Evolutionary conservation across 306 rosid genomes (phyloP).

Genomic region (Dryas octopetala): DNA sequence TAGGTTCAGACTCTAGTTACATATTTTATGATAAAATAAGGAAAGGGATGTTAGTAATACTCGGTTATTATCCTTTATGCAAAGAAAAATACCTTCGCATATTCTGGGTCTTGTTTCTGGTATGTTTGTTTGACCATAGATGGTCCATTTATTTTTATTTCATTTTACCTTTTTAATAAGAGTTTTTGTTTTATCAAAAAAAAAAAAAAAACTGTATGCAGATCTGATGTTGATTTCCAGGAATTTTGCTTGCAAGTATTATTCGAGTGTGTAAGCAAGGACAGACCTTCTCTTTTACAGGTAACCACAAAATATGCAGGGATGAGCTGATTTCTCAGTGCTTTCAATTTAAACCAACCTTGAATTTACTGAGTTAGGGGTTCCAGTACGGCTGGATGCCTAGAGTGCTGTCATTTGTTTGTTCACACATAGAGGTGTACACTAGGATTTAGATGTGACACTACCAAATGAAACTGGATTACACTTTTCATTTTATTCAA

Average conservation of each 20-base stretch:
- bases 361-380: conserved; percentile 5
- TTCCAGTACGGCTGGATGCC: conserved; percentile 15
- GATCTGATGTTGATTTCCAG: conserved; percentile 85
- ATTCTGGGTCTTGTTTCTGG: no score
- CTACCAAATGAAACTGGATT: neutral
- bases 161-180: neutral
- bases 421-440: neutral
- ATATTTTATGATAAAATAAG: no score
- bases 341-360: conserved; percentile 21
- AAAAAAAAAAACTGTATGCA: conserved; percentile 30
- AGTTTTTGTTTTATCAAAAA: neutral
- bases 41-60: no score
- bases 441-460: neutral
- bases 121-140: no score
- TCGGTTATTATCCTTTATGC: no score
- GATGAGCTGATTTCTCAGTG: conserved; percentile 9
- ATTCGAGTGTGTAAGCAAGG: conserved; percentile 98
- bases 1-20: neutral
- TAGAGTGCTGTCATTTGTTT: neutral
- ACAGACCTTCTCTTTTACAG: conserved; percentile 95
- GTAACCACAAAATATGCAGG: conserved; percentile 35
- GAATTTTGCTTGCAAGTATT: conserved; percentile 98
- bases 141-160: neutral
- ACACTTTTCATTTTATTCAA: neutral
- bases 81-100: no score